phyloP scores from a whole-genome alignment of 2,329 filamentous ascomycete species.

The Lachnellula willkommii region DNA sequence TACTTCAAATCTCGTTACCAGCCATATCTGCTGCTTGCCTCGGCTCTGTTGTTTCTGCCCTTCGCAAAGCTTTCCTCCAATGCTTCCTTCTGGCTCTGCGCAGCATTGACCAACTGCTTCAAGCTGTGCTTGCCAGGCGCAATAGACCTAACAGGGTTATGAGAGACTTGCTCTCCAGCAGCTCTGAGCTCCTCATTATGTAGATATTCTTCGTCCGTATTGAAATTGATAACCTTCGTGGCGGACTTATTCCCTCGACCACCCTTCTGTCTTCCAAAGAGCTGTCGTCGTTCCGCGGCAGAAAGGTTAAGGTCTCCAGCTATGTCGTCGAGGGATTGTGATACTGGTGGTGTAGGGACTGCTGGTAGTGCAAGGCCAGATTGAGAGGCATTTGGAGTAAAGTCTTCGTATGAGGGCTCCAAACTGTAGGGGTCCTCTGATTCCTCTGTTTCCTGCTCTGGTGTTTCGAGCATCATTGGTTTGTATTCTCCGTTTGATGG shows the following conservation, averaged over 20 bases:
- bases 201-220: slow-evolving; percentile 80
- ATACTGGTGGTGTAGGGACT: slow-evolving; percentile 24
- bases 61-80: slow-evolving; percentile 88
- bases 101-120: slow-evolving; percentile 79
- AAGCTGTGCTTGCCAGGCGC: slow-evolving; percentile 86
- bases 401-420: slow-evolving; percentile 29
- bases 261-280: slow-evolving; percentile 66
- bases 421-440: slow-evolving; percentile 8
- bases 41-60: slow-evolving; percentile 71
- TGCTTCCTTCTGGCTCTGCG: slow-evolving; percentile 75
- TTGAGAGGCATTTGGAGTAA: slow-evolving; percentile 23
- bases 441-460: slow-evolving; percentile 15
- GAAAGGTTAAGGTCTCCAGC: slow-evolving; percentile 76
- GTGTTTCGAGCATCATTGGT: slow-evolving; percentile 42
- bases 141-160: slow-evolving; percentile 78
- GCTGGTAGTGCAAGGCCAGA: slow-evolving; percentile 15
- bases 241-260: slow-evolving; percentile 39
- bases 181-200: slow-evolving; percentile 74
- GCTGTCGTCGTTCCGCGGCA: slow-evolving; percentile 68
- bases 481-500: slow-evolving; percentile 39
- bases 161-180: slow-evolving; percentile 61
- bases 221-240: slow-evolving; percentile 75
- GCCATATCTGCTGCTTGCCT: slow-evolving; percentile 78
- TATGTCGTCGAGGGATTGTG: slow-evolving; percentile 61
- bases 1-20: slow-evolving; percentile 47